phyloP scores from a whole-genome alignment of 176 grass and related monocot species.

The Paspalum notatum region DNA sequence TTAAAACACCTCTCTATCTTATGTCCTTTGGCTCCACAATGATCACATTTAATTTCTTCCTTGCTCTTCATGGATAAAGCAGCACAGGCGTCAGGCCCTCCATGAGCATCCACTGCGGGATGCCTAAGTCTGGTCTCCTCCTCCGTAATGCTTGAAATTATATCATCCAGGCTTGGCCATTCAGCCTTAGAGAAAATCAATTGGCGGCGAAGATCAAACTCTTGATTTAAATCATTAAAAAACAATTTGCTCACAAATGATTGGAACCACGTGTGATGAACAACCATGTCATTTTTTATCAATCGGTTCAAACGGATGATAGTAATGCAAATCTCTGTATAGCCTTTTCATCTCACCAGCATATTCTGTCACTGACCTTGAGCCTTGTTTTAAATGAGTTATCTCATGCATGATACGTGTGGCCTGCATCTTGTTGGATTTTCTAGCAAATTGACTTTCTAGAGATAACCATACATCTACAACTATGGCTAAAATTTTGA shows the following conservation, averaged over 20 bases:
- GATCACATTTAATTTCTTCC: too few species aligned
- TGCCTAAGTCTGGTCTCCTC: neutral
- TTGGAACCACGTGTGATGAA: neutral
- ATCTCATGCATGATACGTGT: too few species aligned
- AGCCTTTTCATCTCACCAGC: neutral
- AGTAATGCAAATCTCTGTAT: neutral
- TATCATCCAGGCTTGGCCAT: neutral
- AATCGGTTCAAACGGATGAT: neutral
- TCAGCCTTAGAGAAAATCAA: neutral
- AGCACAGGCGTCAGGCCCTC: neutral
- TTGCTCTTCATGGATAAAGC: neutral
- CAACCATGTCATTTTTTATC: neutral
- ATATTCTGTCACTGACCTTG: neutral
- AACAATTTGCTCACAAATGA: neutral
- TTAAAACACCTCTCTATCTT: neutral
- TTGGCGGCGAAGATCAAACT: neutral
- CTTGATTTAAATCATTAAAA: neutral
- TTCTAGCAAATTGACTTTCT: neutral
- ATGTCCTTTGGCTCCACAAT: neutral
- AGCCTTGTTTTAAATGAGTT: neutral
- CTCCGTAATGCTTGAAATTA: neutral
- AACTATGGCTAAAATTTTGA: neutral
- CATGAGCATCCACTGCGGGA: neutral
- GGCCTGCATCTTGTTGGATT: too few species aligned
- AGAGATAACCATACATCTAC: neutral